phyloP scores from a whole-genome alignment of 2,329 filamentous ascomycete species.

The Pleoardoris graminearum region DNA sequence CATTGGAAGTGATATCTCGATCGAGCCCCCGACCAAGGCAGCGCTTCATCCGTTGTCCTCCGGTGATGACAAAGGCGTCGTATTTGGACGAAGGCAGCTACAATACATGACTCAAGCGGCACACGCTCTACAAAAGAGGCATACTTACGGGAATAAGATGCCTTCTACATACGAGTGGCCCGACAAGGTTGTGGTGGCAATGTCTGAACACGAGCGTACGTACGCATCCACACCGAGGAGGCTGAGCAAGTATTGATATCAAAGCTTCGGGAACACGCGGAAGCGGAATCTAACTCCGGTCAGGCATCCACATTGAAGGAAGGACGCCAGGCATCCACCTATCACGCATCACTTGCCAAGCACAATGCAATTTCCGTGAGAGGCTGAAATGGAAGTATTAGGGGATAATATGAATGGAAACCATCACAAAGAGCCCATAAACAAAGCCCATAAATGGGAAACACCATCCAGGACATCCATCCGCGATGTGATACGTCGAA shows the following conservation, averaged over 20 bases:
- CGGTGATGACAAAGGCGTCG: neutral
- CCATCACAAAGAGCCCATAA: neutral
- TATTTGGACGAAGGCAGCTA: neutral
- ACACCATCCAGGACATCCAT: neutral
- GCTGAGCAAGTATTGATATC: slow-evolving; percentile 8
- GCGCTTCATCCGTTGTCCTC: neutral
- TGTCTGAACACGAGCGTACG: neutral
- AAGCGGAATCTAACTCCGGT: neutral
- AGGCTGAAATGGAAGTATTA: slow-evolving; percentile 6
- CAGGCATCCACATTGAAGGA: neutral
- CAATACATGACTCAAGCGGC: neutral
- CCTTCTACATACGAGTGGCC: neutral
- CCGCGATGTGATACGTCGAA: neutral
- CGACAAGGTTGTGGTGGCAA: slow-evolving; percentile 10
- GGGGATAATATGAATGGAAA: slow-evolving; percentile 2
- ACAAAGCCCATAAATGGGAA: neutral
- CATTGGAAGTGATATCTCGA: neutral
- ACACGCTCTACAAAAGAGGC: neutral
- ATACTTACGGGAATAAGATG: neutral
- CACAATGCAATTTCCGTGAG: neutral
- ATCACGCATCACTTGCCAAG: neutral
- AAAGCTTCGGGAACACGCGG: neutral
- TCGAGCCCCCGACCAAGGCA: slow-evolving; percentile 1
- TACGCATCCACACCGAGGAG: neutral
- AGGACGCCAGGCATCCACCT: neutral